Evolutionary conservation across 1,284 basidiomycete genomes (phyloP), one percentile per base, ranked within the genome.

Genomic region (Microbotryomycetes sp.): DNA sequence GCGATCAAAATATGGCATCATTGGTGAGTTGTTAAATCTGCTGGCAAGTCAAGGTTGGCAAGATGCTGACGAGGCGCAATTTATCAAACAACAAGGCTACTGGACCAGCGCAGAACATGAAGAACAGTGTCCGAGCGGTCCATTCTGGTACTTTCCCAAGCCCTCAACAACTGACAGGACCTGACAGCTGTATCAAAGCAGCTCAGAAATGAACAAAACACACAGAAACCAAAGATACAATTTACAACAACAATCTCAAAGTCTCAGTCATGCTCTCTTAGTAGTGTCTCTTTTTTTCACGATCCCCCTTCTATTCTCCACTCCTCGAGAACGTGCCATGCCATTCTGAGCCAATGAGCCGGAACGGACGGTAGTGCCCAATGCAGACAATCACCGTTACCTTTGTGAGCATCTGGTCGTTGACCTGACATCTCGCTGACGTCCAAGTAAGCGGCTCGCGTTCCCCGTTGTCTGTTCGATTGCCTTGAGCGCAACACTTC

Each of bases 101-200:
- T 66, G 65, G 65, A 56, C 48, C 12, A 48, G 52, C 15, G 65
- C 65, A 2, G 58, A 63, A 12, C 56, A 58, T 14, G 56, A 51
- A 3, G 53, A 51, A 14, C 61, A 63, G 6, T 56, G 65, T 1
- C 65, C 65, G 30, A 50, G 54, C 14, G 65, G 65, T 5, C 65
- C 65, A 15, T 66, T 66, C 31, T 63, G 62, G 65, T 66, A 25
- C 53, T 58, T 49, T 16, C n/a, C 9, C 9, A 9, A 42, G n/a
- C n/a, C n/a, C n/a, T n/a, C n/a, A n/a, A n/a, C n/a, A n/a, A n/a
- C n/a, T n/a, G n/a, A n/a, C n/a, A n/a, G n/a, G n/a, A n/a, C n/a
- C n/a, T n/a, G n/a, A n/a, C n/a, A n/a, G n/a, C n/a, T n/a, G n/a
- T n/a, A n/a, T n/a, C n/a, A n/a, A n/a, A n/a, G n/a, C n/a, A n/a